These are phyloP conservation scores for Lizonia empirigonia DNA, from an alignment of 2,329 filamentous ascomycete species.

Conservation along the genomic window DNA sequence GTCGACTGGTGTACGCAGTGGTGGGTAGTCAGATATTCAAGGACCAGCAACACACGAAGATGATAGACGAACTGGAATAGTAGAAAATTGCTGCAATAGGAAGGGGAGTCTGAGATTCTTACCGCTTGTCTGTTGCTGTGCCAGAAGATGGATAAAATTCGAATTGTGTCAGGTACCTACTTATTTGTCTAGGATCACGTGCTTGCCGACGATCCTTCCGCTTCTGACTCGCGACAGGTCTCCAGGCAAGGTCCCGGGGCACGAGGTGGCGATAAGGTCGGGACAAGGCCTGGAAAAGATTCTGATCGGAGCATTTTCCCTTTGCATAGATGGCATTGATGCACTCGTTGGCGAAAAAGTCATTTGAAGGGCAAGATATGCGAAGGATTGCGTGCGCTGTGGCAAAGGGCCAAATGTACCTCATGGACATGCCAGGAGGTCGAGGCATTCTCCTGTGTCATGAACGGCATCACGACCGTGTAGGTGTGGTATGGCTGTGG, in stretches of 20 bases:
- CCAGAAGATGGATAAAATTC: not conserved
- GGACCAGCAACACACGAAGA: not conserved
- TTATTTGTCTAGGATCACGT: too few species aligned
- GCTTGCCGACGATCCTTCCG: slow-evolving; percentile 15
- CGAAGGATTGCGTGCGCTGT: not conserved
- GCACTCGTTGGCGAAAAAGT: slow-evolving; percentile 7
- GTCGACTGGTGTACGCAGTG: not conserved
- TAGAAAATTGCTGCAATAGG: not conserved
- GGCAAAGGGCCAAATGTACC: not conserved
- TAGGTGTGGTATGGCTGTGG: too few species aligned
- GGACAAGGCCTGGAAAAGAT: slow-evolving; percentile 10
- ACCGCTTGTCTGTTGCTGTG: not conserved
- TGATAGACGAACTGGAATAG: not conserved
- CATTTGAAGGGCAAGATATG: slow-evolving; percentile 4
- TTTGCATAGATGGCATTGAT: slow-evolving; percentile 4
- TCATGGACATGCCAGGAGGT: not conserved
- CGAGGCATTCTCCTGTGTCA: not conserved
- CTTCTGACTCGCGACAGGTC: slow-evolving; percentile 13
- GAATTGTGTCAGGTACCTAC: not conserved
- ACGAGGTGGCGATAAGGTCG: slow-evolving; percentile 15
- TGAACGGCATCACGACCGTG: slow-evolving; percentile 18
- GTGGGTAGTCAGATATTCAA: not conserved
- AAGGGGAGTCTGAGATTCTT: not conserved
- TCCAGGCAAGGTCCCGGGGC: slow-evolving; percentile 14
- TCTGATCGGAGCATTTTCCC: slow-evolving; percentile 10